Evolutionary conservation across 768 basidiomycete genomes (phyloP).

Genomic region (Hysterangium stoloniferum): DNA sequence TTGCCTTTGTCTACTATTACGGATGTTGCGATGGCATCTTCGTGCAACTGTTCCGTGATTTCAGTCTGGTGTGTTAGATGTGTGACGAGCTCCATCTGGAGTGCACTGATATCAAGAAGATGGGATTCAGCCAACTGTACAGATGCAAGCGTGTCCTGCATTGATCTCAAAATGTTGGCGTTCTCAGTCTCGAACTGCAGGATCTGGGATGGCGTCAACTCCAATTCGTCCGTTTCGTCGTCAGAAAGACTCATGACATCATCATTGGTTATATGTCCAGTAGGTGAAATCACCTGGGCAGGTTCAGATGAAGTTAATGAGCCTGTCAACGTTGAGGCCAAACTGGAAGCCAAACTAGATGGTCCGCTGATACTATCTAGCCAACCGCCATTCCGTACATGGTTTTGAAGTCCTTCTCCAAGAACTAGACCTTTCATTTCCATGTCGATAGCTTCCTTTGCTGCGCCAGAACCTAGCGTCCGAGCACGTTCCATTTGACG

Average conservation of each 20-base stretch:
- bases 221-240: conserved; percentile 59
- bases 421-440: conserved; percentile 23
- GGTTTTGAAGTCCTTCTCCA: conserved; percentile 15
- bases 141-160: conserved; percentile 79
- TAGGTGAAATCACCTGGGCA: conserved; percentile 12
- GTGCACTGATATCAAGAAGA: conserved; percentile 83
- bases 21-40: conserved; percentile 86
- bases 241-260: conserved; percentile 33
- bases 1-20: conserved; percentile 87
- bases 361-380: conserved; percentile 55
- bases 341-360: conserved; percentile 36
- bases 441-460: conserved; percentile 50
- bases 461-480: conserved; percentile 76
- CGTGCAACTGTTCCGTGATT: conserved; percentile 87
- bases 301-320: conserved; percentile 16
- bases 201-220: conserved; percentile 81
- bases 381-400: conserved; percentile 36
- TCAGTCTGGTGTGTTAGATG: conserved; percentile 89
- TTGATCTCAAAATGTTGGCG: conserved; percentile 71
- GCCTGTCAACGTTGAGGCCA: conserved; percentile 16
- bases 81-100: conserved; percentile 86
- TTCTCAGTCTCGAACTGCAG: conserved; percentile 93
- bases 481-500: conserved; percentile 78
- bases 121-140: conserved; percentile 90
- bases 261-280: neutral